Conservation (phyloP, 106 monocot species). For the Dactylorhiza incarnata region DNA sequence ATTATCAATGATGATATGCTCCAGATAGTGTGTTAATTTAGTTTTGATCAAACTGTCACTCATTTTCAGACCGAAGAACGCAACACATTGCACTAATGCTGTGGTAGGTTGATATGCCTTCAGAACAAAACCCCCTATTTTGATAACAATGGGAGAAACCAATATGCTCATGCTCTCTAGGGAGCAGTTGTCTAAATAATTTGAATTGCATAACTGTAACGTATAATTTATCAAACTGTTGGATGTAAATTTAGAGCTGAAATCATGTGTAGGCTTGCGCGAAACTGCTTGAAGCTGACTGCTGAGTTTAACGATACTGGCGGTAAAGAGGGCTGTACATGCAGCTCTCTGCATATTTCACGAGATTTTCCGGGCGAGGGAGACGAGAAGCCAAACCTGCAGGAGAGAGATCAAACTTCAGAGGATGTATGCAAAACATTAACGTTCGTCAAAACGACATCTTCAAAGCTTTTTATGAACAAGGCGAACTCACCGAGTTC, state of each 20-base stretch:
- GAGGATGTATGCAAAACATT: not conserved
- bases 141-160: no score
- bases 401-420: not conserved
- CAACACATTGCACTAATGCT: no score
- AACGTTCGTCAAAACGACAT: not conserved
- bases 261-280: not conserved
- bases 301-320: constrained; percentile 33
- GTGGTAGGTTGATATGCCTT: no score
- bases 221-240: not conserved
- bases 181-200: not conserved
- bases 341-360: constrained; percentile 86
- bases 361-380: constrained; percentile 63
- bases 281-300: not conserved
- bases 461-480: not conserved
- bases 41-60: no score
- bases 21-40: no score
- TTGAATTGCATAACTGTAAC: not conserved
- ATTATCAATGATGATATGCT: no score
- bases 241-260: not conserved
- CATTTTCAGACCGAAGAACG: no score
- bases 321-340: constrained; percentile 89
- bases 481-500: constrained; percentile 41
- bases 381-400: constrained; percentile 66
- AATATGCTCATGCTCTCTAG: no score
- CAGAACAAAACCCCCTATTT: no score